Conservation (phyloP, 1,284 basidiomycete genomes). For the Ganoderma sp. region DNA sequence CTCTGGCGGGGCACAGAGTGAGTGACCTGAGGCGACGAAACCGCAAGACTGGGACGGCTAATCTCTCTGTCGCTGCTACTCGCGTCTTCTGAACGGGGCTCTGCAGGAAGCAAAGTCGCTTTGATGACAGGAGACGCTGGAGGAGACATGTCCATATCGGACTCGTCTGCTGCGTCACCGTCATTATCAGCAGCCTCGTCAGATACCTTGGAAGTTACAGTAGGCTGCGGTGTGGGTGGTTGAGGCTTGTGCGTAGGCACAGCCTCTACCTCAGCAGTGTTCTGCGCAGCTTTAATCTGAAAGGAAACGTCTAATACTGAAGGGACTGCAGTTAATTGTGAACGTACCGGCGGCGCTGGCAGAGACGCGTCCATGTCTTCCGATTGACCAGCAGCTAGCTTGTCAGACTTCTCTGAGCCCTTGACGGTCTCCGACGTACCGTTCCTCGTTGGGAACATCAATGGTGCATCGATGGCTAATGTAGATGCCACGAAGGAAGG, state of each 20-base stretch:
- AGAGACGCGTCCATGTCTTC: conserved; percentile 25
- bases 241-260: conserved; percentile 2
- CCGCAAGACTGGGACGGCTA: conserved; percentile 21
- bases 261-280: conserved; percentile 4
- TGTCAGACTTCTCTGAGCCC: background rate
- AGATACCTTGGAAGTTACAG: background rate
- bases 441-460: conserved; percentile 20
- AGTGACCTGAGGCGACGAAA: conserved; percentile 15
- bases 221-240: background rate
- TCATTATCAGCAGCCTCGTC: conserved; percentile 13
- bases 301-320: conserved; percentile 14
- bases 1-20: conserved; percentile 19
- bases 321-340: background rate
- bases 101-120: background rate
- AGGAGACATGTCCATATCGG: conserved; percentile 35
- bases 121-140: conserved; percentile 27
- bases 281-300: conserved; percentile 19
- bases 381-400: background rate
- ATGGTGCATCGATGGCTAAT: conserved; percentile 26
- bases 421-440: background rate
- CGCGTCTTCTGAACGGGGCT: conserved; percentile 2
- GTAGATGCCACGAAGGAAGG: conserved; percentile 30
- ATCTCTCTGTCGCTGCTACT: conserved; percentile 12
- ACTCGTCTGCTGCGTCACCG: conserved; percentile 20
- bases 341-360: conserved; percentile 23